Evolutionary conservation across 2,329 filamentous ascomycete species (phyloP).

Genomic region (Monilinia vaccinii-corymbosi): DNA sequence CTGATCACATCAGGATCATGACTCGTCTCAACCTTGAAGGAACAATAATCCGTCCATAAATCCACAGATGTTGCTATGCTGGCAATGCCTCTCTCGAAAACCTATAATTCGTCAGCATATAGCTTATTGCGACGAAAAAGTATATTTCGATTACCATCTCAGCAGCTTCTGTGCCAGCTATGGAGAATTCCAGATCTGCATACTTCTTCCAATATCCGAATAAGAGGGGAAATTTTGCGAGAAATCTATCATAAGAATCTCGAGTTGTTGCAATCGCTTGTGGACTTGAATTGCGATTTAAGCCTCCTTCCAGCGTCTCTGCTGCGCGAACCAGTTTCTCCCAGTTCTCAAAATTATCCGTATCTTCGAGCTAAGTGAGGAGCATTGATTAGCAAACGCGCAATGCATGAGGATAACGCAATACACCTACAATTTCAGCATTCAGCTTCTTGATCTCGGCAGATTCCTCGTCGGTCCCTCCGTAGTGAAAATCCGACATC

Average conservation of each 20-base stretch:
- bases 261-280: conserved; percentile 83
- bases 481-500: conserved; percentile 69
- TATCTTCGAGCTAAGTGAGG: conserved; percentile 40
- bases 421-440: conserved; percentile 61
- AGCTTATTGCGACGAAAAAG: background rate
- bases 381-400: conserved; percentile 12
- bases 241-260: conserved; percentile 83
- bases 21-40: conserved; percentile 95
- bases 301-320: conserved; percentile 79
- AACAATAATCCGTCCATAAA: conserved; percentile 94
- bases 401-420: background rate
- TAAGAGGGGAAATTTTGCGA: conserved; percentile 87
- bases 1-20: conserved; percentile 91
- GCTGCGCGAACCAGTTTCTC: conserved; percentile 80
- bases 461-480: conserved; percentile 71
- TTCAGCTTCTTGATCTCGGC: conserved; percentile 72
- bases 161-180: conserved; percentile 90
- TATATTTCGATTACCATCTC: conserved; percentile 63
- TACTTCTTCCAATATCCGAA: conserved; percentile 99
- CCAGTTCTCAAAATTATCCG: conserved; percentile 92
- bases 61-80: conserved; percentile 92
- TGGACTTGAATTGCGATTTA: conserved; percentile 94
- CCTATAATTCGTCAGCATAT: conserved; percentile 40
- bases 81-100: conserved; percentile 91
- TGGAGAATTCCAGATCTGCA: conserved; percentile 93